Base-by-base conservation (phyloP, 2,329 filamentous ascomycete genomes). In the Septoria linicola region DNA sequence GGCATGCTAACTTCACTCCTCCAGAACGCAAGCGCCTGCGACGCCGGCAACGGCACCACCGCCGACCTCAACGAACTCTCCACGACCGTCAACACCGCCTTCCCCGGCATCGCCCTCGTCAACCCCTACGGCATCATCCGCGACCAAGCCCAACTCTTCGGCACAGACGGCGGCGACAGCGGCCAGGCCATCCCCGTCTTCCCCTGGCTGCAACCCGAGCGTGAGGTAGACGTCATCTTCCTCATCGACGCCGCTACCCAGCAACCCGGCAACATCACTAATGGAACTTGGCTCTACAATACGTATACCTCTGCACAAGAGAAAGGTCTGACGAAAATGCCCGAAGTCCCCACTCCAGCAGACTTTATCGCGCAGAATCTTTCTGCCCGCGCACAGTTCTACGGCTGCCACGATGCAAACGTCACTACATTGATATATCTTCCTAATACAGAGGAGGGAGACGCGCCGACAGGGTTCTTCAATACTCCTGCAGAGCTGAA, bases 181-280 rank as follows among this genome's bases (percentile, higher is more conserved):
- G 53, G 50, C n/a, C 53, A 56, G 36, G 41, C n/a, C 11, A 36
- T 56, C 25, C 53, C 53, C 2, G 37, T 53, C 21, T 53, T 56
- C 25, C 53, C 53, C 3, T 56, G 35, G 17, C 43, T 56, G 11
- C 50, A 53, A 16, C 44, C 43, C 14, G 34, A 41, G 35, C 43
- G 53, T 14, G 34, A 43, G 13, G 16, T 56, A n/a, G 50, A 56
- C 34, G 53, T 56, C 8, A 53, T 56, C 14, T 48, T 56, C 45
- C 37, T 56, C 17, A 30, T 56, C 44, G 53, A 56, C 19, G 50
- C 50, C 20, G 35, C 34, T 3, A 53, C 44, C 20, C 27, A 47
- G 16, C 32, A 35, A 11, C 49, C 53, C 3, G 16, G 14, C 47
- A 56, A 56, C 30, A 46, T 53, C 32, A 56, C 53, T 1, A 50